A percentile compares a stretch with the other conserved stretches of the same genome.
Conservation (phyloP, 1,284 basidiomycete genomes). For the Ustilago bromivora region DNA sequence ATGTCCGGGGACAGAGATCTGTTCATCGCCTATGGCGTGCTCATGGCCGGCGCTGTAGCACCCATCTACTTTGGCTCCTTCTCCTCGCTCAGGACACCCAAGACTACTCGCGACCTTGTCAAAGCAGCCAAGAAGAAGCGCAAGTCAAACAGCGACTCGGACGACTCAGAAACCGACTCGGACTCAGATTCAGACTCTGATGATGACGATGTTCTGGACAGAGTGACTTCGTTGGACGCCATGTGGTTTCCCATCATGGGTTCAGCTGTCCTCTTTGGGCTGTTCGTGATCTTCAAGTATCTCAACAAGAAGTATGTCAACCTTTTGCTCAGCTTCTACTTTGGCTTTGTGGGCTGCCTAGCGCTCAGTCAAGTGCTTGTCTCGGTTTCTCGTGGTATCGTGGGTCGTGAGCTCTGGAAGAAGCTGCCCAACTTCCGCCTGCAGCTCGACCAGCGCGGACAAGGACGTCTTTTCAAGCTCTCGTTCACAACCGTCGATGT, state of each 20-base stretch:
- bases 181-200: slow-evolving; percentile 42
- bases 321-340: slow-evolving; percentile 63
- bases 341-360: slow-evolving; percentile 61
- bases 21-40: slow-evolving; percentile 60
- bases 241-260: slow-evolving; percentile 68
- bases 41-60: slow-evolving; percentile 55
- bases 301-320: slow-evolving; percentile 64
- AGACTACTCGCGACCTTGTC: slow-evolving; percentile 53
- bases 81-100: slow-evolving; percentile 62
- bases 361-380: slow-evolving; percentile 56
- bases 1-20: slow-evolving; percentile 51
- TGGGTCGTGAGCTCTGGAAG: slow-evolving; percentile 45
- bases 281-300: slow-evolving; percentile 67
- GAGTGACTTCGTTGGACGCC: slow-evolving; percentile 63
- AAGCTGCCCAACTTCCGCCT: slow-evolving; percentile 51
- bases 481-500: slow-evolving; percentile 73
- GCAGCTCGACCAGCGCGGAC: slow-evolving; percentile 37
- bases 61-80: slow-evolving; percentile 65
- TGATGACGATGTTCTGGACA: slow-evolving; percentile 54
- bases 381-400: slow-evolving; percentile 25
- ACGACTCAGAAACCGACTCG: slow-evolving; percentile 26
- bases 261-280: slow-evolving; percentile 58
- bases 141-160: slow-evolving; percentile 11
- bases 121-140: slow-evolving; percentile 46
- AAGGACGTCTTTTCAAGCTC: slow-evolving; percentile 50